These are phyloP conservation scores for Citrus australasica DNA, from an alignment of 345 rosid genomes.

Conservation along the genomic window DNA sequence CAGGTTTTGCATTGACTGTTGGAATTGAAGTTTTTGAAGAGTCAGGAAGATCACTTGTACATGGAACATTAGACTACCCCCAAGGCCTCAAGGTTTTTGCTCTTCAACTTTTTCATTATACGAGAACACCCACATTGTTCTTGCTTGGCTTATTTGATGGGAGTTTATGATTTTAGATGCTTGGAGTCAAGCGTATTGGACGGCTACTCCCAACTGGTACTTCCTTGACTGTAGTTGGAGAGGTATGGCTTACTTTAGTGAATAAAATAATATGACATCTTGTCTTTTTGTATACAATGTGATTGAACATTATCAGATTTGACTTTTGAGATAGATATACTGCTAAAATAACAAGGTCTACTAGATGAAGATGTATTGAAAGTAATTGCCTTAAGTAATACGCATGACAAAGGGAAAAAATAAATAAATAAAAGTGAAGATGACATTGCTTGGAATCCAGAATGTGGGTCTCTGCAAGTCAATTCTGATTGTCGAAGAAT, in stretches of 20 bases:
- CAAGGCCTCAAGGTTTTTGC: conserved; percentile 87
- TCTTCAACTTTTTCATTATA: not conserved
- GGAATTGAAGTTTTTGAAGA: conserved; percentile 89
- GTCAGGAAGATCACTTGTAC: conserved; percentile 89
- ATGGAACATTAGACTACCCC: conserved; percentile 87
- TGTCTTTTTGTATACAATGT: not conserved
- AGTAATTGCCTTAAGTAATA: not conserved
- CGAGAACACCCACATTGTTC: not conserved
- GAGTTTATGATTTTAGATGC: conserved; percentile 58
- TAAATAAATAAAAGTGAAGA: not conserved
- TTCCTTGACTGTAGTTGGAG: conserved; percentile 91
- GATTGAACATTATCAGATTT: not conserved
- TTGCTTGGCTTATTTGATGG: conserved; percentile 17
- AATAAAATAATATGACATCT: not conserved
- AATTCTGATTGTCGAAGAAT: not conserved
- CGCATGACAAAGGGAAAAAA: not conserved
- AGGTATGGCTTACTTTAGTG: conserved; percentile 44
- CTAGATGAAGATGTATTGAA: not conserved
- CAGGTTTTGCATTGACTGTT: conserved; percentile 59
- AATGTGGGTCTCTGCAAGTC: not conserved
- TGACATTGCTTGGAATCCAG: not conserved
- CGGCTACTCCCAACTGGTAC: conserved; percentile 90
- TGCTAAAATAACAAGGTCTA: not conserved
- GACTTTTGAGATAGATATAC: not conserved
- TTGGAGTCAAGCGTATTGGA: conserved; percentile 92